Base-by-base conservation (phyloP, 2,329 filamentous ascomycete genomes). In the Orbilia blumenaviensis region DNA sequence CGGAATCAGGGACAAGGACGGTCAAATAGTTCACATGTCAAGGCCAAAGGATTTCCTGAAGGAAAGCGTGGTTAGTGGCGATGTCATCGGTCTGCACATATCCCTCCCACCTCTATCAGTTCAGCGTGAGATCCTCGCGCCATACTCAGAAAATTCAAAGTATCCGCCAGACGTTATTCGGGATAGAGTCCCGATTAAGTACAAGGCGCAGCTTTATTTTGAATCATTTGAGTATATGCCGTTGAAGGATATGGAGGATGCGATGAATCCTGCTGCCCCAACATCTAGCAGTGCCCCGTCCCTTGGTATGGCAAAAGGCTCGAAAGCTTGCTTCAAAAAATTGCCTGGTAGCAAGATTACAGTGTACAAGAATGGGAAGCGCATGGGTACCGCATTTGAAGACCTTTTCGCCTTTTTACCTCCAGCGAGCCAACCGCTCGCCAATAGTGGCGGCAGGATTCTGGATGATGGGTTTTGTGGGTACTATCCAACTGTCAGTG, bases 381-480 rank as follows among this genome's bases (percentile, higher is more conserved):
- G 91, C 36, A 90, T 97, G 83, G 96, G 96, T 18, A 94, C 92
- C 0, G 89, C 94, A 0, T 99, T 96, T 82, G 91, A 91, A 68
- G 89, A 96, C 78, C 88, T 99, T 0, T 88, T 97, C 25, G 90
- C 93, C 2, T 99, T 99, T 83, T 85, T 99, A 0, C 95, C 95
- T 0, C 94, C 94, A 0, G 94, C 95, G 0, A 96, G 92, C 3
- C 89, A 89, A 76, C 90, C 91, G 3, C 88, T 89, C 74, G 84
- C 87, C 4, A 89, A 91, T 78, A 87, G 91, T 44, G 92, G 92
- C 10, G 93, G 92, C 16, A 87, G 95, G 58, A 91, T 95, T 77
- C 89, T 96, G 77, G 95, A 99, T 81, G 95, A 99, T 81, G 95
- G 94, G 36, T 92, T 95, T 87, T 88, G 97, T 1, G 96, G 95